A percentile compares a stretch with the other conserved stretches of the same genome.
Evolutionary conservation across 2,329 filamentous ascomycete species (phyloP).

Genomic region (Aspergillus udagawae): DNA sequence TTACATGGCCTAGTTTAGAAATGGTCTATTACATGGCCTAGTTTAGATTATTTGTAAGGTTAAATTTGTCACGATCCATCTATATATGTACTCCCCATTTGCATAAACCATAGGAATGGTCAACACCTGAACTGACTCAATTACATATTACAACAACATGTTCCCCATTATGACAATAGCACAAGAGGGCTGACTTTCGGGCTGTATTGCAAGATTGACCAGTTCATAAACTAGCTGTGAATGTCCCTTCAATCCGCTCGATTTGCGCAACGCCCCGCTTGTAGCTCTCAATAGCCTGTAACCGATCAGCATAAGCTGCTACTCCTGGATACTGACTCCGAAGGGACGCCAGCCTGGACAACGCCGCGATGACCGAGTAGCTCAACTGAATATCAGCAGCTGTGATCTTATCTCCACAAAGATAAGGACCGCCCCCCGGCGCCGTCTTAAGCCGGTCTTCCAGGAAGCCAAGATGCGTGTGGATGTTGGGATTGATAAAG

Average conservation of each 20-base stretch:
- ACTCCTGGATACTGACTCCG: not conserved
- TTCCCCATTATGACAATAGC: no score
- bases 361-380: constrained; percentile 42
- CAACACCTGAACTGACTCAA: not conserved
- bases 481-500: constrained; percentile 40
- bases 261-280: not conserved
- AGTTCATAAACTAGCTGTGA: not conserved
- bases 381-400: constrained; percentile 48
- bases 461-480: constrained; percentile 41
- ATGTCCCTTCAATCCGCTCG: not conserved
- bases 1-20: no score
- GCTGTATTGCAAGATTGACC: not conserved
- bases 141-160: no score
- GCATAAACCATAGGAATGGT: not conserved
- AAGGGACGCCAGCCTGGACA: constrained; percentile 18
- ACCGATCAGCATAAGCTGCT: not conserved
- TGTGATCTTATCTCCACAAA: constrained; percentile 43
- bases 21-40: no score
- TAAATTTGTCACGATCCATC: not conserved
- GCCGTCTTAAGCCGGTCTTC: constrained; percentile 42
- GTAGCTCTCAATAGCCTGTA: not conserved
- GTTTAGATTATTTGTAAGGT: no score
- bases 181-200: no score
- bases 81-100: not conserved
- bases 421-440: constrained; percentile 34